phyloP scores from a whole-genome alignment of 805 yeast species.

The Saccharomycopsis sp. region DNA sequence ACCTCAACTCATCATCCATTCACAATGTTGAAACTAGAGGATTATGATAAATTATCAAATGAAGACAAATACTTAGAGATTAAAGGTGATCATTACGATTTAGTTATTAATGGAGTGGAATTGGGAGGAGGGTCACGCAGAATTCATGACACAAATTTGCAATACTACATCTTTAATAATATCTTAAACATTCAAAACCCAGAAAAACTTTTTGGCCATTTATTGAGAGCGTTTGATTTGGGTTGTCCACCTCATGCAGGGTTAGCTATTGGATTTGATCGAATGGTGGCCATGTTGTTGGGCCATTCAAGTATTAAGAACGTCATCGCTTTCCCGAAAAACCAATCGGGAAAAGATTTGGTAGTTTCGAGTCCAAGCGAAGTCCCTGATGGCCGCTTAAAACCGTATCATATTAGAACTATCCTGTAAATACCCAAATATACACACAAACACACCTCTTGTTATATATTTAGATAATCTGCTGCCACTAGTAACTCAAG shows the following conservation, averaged over 20 bases:
- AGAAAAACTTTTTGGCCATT: slow-evolving; percentile 71
- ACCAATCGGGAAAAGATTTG: slow-evolving; percentile 78
- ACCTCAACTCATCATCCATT: slow-evolving; percentile 95
- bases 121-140: slow-evolving; percentile 97
- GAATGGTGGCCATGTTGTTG: slow-evolving; percentile 86
- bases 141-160: slow-evolving; percentile 80
- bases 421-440: background rate
- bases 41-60: slow-evolving; percentile 43
- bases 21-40: slow-evolving; percentile 79
- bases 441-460: background rate
- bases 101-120: slow-evolving; percentile 91
- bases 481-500: slow-evolving; percentile 88
- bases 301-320: slow-evolving; percentile 77
- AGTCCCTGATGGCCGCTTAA: slow-evolving; percentile 45
- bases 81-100: slow-evolving; percentile 87
- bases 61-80: slow-evolving; percentile 51
- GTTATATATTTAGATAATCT: slow-evolving; percentile 63
- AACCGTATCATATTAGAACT: slow-evolving; percentile 43
- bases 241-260: slow-evolving; percentile 99
- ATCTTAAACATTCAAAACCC: slow-evolving; percentile 56
- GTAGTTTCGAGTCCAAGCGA: slow-evolving; percentile 81
- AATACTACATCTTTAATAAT: slow-evolving; percentile 59
- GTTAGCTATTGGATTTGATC: slow-evolving; percentile 88
- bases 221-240: slow-evolving; percentile 68
- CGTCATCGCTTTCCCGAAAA: slow-evolving; percentile 95